Evolutionary conservation across 257 asterid species (phyloP), one percentile per base, ranked within the genome.

Genomic region (Primulina eburnea): DNA sequence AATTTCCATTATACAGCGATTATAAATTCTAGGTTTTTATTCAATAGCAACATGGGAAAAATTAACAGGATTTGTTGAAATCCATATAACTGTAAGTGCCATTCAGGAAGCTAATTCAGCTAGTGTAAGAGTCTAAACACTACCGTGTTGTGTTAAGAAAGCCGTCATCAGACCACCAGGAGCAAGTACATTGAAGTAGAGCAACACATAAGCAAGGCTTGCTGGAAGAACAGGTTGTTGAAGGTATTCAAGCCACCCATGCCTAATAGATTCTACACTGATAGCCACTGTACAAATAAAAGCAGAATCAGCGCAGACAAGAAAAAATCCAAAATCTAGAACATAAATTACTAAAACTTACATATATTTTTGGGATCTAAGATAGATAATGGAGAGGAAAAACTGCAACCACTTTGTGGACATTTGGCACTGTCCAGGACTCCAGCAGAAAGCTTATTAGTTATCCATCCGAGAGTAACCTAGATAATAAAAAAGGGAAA

Each of bases 181-280:
- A 69, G 99, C 89, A 68, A 90, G 97, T 76, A 89, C 90, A 70
- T 90, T 93, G 83, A 89, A 90, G 83, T 77, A 89, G 77, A 93
- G 94, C 60, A 90, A 75, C 74, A 93, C 97, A 88, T 82, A 85
- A 69, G 96, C 96, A 75, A 93, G 86, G 81, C 99, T 93, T 57
- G 96, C 99, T 6, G 97, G 96, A 67, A 93, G 93, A 88, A 90
- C 97, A 68, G 99, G 97, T 78, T 90, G 97, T 77, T 89, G 85
- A 68, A 88, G 79, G 85, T 93, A 93, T 81, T 90, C 99, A 78
- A 82, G 58, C 96, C 89, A 93, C 71, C 99, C 96, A 65, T 86
- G 89, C 88, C 88, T 88, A 69, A 89, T 84, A 71, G 96, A 84
- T 77, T 85, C 87, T 58, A 84, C 56, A 76, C 92, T 84, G 62